Base-by-base conservation (phyloP, 2,329 filamentous ascomycete genomes). In the Fragosphaeria purpurea region DNA sequence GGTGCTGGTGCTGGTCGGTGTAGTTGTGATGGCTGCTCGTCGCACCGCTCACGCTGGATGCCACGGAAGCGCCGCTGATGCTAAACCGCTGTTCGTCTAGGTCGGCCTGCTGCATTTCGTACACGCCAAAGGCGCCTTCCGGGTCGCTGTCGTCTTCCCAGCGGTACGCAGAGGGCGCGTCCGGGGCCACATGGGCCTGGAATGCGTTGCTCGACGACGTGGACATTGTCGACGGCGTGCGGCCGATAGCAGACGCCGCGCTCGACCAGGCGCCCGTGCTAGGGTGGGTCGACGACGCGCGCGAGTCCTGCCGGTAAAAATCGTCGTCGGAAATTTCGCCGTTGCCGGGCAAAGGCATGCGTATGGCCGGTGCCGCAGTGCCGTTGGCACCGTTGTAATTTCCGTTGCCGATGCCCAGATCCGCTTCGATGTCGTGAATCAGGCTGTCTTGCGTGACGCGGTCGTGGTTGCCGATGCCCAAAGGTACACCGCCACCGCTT, bases 61-160 rank as follows among this genome's bases (percentile, higher is more conserved):
- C 30, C 41, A 32, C 62, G 74, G 79, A 74, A 13, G 75, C 69
- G 57, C 70, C 68, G 57, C 75, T 73, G 41, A 52, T 40, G 60
- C 78, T 82, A 57, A 79, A 77, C 51, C 78, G 74, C 46, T 81
- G 79, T 47, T 82, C 80, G 53, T 94, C 86, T 63, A 88, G 79
- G 54, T 95, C 88, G 5, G 88, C 89, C 68, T 90, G 80, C 52
- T 82, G 82, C 76, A 97, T 81, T 57, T 89, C 89, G 62, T 86
- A 79, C 47, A 94, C 70, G 12, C 93, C 91, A 53, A 88, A 88
- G 40, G 85, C 83, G 22, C 86, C 91, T 65, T 96, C 91, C 0
- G 86, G 82, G 62, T 97, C 91, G 61, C 88, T 94, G 46, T 94
- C 88, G 33, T 75, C 70, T 38, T 74, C 68, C 55, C 70, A 67